These are phyloP conservation scores for Boletus pseudopeckii DNA, from an alignment of 768 basidiomycete species.

Conservation along the genomic window DNA sequence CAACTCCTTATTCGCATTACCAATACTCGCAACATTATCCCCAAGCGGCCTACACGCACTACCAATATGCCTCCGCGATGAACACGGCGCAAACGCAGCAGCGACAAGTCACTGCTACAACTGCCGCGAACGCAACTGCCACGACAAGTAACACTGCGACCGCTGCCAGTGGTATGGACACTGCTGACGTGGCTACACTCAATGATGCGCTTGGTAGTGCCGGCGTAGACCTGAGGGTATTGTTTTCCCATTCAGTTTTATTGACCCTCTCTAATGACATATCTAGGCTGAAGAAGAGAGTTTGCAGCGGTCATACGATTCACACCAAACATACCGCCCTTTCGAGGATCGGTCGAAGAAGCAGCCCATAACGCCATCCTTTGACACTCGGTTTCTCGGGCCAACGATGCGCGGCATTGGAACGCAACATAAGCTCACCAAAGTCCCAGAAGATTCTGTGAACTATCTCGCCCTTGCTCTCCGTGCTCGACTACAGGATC, in stretches of 20 bases:
- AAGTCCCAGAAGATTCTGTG: slow-evolving; percentile 65
- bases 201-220: slow-evolving; percentile 86
- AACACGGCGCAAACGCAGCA: slow-evolving; percentile 32
- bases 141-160: slow-evolving; percentile 22
- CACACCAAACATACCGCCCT: slow-evolving; percentile 58
- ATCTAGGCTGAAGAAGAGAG: slow-evolving; percentile 84
- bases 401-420: slow-evolving; percentile 66
- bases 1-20: slow-evolving; percentile 49
- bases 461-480: slow-evolving; percentile 79
- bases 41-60: slow-evolving; percentile 41
- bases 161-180: slow-evolving; percentile 45
- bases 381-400: slow-evolving; percentile 64
- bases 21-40: slow-evolving; percentile 39
- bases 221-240: slow-evolving; percentile 79
- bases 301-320: slow-evolving; percentile 62
- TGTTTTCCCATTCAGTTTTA: slow-evolving; percentile 14
- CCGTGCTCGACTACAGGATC: slow-evolving; percentile 67
- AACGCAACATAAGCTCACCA: slow-evolving; percentile 63
- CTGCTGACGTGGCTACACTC: slow-evolving; percentile 69
- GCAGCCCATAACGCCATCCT: slow-evolving; percentile 65
- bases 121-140: slow-evolving; percentile 10
- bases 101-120: slow-evolving; percentile 19
- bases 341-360: slow-evolving; percentile 79
- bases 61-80: slow-evolving; percentile 36
- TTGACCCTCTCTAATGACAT: not conserved